phyloP scores from a whole-genome alignment of 148 eudicot genomes.

The Rhododendron vialii region DNA sequence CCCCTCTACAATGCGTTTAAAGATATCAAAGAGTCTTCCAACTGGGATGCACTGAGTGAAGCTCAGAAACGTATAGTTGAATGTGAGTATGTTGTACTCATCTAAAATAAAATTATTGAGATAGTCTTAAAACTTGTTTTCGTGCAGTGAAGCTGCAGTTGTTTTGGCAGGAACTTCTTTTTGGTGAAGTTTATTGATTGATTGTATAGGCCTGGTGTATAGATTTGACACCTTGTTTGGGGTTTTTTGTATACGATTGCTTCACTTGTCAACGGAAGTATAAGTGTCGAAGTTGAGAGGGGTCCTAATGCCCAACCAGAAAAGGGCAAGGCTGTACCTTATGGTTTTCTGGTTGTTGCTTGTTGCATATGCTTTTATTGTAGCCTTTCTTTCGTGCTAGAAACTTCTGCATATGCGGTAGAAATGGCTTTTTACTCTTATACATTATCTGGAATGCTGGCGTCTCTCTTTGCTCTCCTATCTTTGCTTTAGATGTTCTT shows the following conservation, averaged over 20 bases:
- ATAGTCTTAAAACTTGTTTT: not conserved
- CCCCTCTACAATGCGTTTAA: slow-evolving; percentile 85
- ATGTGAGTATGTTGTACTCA: slow-evolving; percentile 37
- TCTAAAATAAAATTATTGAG: not conserved
- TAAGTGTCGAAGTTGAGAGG: not conserved
- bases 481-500: not conserved
- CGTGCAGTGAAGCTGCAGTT: not conserved
- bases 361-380: not conserved
- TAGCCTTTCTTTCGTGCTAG: not conserved
- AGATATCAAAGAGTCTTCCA: slow-evolving; percentile 73
- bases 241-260: not conserved
- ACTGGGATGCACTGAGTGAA: slow-evolving; percentile 63
- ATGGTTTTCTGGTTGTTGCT: not conserved
- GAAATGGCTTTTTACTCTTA: not conserved
- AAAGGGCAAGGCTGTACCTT: not conserved
- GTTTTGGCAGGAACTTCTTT: not conserved
- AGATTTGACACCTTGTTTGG: not conserved
- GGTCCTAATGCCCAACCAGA: not conserved
- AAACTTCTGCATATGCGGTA: not conserved
- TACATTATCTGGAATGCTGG: not conserved
- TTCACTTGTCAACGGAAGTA: not conserved
- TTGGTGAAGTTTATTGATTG: not conserved
- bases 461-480: not conserved
- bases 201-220: not conserved
- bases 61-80: slow-evolving; percentile 93